These are phyloP conservation scores for Kregervanrija pseudodelftensis DNA, from an alignment of 805 yeast species.

Conservation along the genomic window DNA sequence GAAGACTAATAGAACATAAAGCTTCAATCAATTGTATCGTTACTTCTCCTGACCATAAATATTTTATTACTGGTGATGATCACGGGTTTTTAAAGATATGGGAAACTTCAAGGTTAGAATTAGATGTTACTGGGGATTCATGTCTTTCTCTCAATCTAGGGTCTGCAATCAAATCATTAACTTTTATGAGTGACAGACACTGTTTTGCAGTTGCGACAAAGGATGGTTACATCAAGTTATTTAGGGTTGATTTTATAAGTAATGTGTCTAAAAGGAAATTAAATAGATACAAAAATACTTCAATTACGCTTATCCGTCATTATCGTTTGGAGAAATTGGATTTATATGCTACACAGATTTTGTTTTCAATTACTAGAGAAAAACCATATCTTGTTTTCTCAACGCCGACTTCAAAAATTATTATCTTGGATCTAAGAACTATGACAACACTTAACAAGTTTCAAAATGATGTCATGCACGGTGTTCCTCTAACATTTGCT, in stretches of 20 bases:
- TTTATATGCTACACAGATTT: conserved; percentile 36
- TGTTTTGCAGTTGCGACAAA: conserved; percentile 50
- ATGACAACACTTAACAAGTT: conserved; percentile 38
- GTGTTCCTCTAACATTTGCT: conserved; percentile 54
- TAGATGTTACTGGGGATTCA: conserved; percentile 49
- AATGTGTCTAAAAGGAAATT: conserved; percentile 3
- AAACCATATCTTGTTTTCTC: conserved; percentile 39
- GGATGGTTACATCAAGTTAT: conserved; percentile 39
- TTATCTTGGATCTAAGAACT: conserved; percentile 50
- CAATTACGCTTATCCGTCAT: conserved; percentile 32
- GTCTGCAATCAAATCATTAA: conserved; percentile 41
- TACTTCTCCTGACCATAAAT: conserved; percentile 54
- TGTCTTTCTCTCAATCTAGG: conserved; percentile 40
- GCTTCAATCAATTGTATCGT: conserved; percentile 50
- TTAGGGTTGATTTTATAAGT: conserved; percentile 30
- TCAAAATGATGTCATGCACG: conserved; percentile 56
- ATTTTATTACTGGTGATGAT: conserved; percentile 72
- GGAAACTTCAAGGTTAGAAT: conserved; percentile 63
- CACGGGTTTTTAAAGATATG: conserved; percentile 69
- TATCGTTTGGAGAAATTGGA: conserved; percentile 29
- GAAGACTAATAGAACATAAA: conserved; percentile 59
- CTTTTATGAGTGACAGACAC: conserved; percentile 46
- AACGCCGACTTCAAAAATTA: conserved; percentile 47
- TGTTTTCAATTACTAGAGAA: conserved; percentile 33
- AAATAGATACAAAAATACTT: conserved; percentile 9